Conservation (phyloP, 139 green algal species). For the Limnomonas spitsbergensis region DNA sequence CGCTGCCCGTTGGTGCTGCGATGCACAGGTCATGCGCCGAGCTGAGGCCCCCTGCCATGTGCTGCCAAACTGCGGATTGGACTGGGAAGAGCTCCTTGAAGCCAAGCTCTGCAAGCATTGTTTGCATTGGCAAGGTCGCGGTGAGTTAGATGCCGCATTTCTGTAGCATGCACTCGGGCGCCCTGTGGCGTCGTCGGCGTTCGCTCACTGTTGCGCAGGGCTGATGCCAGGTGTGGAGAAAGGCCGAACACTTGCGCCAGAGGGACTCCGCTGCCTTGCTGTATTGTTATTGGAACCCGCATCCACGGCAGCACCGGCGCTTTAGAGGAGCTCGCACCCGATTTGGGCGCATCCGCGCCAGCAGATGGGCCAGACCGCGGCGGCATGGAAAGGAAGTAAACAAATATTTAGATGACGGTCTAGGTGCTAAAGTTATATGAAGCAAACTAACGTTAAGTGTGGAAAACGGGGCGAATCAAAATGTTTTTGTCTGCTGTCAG, state of each 20-base stretch:
- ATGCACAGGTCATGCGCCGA: constrained; percentile 81
- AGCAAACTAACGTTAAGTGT: too few relatives aligned
- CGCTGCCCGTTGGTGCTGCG: constrained; percentile 78
- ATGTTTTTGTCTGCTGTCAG: too few relatives aligned
- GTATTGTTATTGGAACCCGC: constrained; percentile 68
- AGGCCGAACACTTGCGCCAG: constrained; percentile 58
- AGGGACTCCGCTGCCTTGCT: constrained; percentile 36
- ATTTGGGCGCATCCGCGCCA: background rate
- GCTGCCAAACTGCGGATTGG: constrained; percentile 70
- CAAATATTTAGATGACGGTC: too few relatives aligned
- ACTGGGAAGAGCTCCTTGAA: constrained; percentile 76
- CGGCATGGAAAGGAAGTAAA: too few relatives aligned
- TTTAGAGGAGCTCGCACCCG: background rate
- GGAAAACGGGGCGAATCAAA: too few relatives aligned
- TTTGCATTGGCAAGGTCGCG: constrained; percentile 23
- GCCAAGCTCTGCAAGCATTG: constrained; percentile 25
- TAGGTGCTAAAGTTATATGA: too few relatives aligned
- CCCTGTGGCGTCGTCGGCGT: too few relatives aligned
- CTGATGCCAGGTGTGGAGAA: constrained; percentile 35
- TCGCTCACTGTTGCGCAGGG: constrained; percentile 5
- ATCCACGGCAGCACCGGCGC: constrained; percentile 78
- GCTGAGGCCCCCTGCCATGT: constrained; percentile 62
- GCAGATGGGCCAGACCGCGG: too few relatives aligned
- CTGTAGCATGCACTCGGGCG: too few relatives aligned
- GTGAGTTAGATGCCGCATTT: constrained; percentile 10